Percentiles rank a stretch among this genome's conserved stretches.
Conservation (phyloP, 106 monocot genomes). For the Apostasia shenzhenica region DNA sequence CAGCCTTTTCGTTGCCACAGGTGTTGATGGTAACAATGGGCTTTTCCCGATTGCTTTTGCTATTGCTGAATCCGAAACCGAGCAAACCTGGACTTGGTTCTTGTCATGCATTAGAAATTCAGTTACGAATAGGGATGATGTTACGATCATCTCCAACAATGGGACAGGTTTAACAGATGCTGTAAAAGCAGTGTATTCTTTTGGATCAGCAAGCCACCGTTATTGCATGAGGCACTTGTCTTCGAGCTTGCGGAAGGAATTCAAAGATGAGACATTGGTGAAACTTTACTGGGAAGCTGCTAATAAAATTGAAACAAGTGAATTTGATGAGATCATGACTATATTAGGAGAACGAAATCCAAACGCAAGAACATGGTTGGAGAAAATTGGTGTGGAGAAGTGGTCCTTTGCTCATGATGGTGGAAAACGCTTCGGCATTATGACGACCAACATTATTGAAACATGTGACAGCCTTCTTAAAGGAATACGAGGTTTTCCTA, state of each 20-base stretch:
- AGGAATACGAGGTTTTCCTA: conserved; percentile 1
- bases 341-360: conserved; percentile 2
- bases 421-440: conserved; percentile 3
- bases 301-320: background rate
- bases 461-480: conserved; percentile 4
- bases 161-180: background rate
- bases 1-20: background rate
- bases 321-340: conserved; percentile 2
- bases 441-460: conserved; percentile 4
- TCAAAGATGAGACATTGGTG: conserved; percentile 6
- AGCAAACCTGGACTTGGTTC: conserved; percentile 3
- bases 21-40: conserved; percentile 3
- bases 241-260: conserved; percentile 1
- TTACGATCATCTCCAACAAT: background rate
- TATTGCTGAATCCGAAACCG: background rate
- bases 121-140: background rate
- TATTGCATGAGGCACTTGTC: conserved; percentile 5
- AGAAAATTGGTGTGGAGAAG: background rate
- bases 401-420: conserved; percentile 5
- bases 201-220: background rate
- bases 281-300: conserved; percentile 6
- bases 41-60: conserved; percentile 8
- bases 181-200: background rate
- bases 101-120: background rate
- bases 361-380: background rate